Evolutionary conservation across 2,329 filamentous ascomycete species (phyloP), one percentile per base, ranked within the genome.

Genomic region (Alternaria panax): DNA sequence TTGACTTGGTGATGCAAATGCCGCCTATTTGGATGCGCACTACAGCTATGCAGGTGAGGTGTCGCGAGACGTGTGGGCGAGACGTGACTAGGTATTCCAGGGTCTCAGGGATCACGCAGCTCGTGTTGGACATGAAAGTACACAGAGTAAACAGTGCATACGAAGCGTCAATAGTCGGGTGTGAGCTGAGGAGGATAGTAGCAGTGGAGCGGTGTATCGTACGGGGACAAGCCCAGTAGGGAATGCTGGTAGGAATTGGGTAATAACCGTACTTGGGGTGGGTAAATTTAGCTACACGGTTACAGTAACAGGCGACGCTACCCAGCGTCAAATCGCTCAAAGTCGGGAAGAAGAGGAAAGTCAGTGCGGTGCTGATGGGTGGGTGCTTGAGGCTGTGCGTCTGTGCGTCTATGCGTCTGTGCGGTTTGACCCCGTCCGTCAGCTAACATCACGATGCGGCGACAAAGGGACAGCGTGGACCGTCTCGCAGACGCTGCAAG

Each of bases 271-370:
- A 34, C 14, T 63, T 60, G 59, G 25, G 25, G 25, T 4, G 60
- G 59, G 63, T 74, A 74, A 72, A 68, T 71, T 72, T 74, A 73
- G 71, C 57, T 64, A 60, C 58, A 46, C 46, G 9, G 9, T 9
- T 7, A 32, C 4, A 14, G 16, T 47, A 55, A 46, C 59, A 63
- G 72, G 72, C 74, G 71, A 74, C 62, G 69, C 59, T 75, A 68
- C 71, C 73, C 73, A 73, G 66, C 63, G 58, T 67, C 65, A 64
- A 61, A 60, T 71, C 75, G 74, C 72, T 72, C 74, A 75, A 72
- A 71, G 60, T 70, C 75, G 74, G 75, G 66, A 69, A 51, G 11
- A 6, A 6, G 7, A 16, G 32, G 16, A 16, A n/a, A 18, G 34
- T 38, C 34, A 38, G 34, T 32, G 57, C 30, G 30, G 30, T 32